phyloP scores from a whole-genome alignment of 306 rosid species.

The Medicago lupulina region DNA sequence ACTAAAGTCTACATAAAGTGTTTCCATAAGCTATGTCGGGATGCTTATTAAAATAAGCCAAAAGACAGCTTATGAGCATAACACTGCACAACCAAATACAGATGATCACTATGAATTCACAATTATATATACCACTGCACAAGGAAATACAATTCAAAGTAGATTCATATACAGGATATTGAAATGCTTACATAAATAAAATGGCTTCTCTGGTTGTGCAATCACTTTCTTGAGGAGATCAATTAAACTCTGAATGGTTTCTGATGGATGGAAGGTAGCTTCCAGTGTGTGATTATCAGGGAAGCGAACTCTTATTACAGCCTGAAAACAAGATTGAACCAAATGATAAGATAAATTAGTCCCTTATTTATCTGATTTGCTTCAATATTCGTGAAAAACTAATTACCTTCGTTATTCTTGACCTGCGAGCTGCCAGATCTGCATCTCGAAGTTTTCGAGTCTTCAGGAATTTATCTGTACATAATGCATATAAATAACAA shows the following conservation, averaged over 20 bases:
- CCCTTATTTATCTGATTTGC: conserved; percentile 2
- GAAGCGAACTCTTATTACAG: conserved; percentile 83
- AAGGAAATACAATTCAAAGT: neutral
- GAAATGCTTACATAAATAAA: conserved; percentile 75
- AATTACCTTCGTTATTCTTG: conserved; percentile 75
- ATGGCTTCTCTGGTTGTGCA: conserved; percentile 73
- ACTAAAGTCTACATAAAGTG: neutral
- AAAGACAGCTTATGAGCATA: neutral
- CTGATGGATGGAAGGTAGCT: conserved; percentile 84
- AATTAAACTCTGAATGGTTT: conserved; percentile 73
- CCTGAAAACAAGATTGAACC: conserved; percentile 56
- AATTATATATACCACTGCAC: no score
- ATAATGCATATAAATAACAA: conserved; percentile 1
- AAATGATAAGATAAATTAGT: conserved; percentile 19
- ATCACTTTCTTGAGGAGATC: conserved; percentile 79
- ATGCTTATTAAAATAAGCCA: neutral
- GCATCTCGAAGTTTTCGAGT: conserved; percentile 86
- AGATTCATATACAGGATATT: conserved; percentile 22
- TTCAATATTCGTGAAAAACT: conserved; percentile 18
- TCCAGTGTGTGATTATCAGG: conserved; percentile 93
- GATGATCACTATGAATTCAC: no score
- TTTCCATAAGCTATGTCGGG: neutral
- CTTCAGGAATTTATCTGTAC: conserved; percentile 77
- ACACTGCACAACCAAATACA: no score
- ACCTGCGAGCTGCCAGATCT: conserved; percentile 82